Evolutionary conservation across 305 asterid genomes (phyloP).

Genomic region (Plantago coronopus): DNA sequence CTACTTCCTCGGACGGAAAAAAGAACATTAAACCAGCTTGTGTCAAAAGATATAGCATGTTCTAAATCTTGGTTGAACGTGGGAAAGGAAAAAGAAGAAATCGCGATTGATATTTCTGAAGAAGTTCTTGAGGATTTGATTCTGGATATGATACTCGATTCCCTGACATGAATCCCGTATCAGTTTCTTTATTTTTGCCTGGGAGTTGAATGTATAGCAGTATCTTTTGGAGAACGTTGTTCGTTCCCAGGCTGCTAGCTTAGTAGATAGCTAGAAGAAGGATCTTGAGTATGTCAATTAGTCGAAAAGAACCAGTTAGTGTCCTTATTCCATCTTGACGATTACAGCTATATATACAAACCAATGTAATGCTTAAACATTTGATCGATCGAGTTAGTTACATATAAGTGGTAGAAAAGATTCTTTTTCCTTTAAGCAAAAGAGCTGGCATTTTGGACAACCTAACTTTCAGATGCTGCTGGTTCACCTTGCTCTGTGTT

Average conservation of each 20-base stretch:
- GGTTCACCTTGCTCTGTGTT: too few species aligned
- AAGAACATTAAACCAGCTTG: constrained; percentile 41
- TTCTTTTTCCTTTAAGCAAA: not conserved
- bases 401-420: not conserved
- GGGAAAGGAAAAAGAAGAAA: constrained; percentile 27
- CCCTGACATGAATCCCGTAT: constrained; percentile 20
- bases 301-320: not conserved
- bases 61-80: constrained; percentile 41
- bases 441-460: too few species aligned
- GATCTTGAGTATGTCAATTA: not conserved
- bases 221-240: constrained; percentile 9
- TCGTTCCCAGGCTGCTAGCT: constrained; percentile 9
- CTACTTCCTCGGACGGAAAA: constrained; percentile 39
- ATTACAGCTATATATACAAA: constrained; percentile 5
- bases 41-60: constrained; percentile 30
- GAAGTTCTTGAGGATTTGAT: constrained; percentile 34
- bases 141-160: constrained; percentile 33
- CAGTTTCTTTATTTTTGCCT: constrained; percentile 1
- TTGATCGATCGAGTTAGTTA: not conserved
- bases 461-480: too few species aligned
- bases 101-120: constrained; percentile 37
- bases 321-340: not conserved
- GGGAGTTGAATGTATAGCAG: constrained; percentile 21
- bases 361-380: not conserved
- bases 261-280: not conserved